Evolutionary conservation across 768 basidiomycete genomes (phyloP).

Genomic region (Agrocybe chaxingu): DNA sequence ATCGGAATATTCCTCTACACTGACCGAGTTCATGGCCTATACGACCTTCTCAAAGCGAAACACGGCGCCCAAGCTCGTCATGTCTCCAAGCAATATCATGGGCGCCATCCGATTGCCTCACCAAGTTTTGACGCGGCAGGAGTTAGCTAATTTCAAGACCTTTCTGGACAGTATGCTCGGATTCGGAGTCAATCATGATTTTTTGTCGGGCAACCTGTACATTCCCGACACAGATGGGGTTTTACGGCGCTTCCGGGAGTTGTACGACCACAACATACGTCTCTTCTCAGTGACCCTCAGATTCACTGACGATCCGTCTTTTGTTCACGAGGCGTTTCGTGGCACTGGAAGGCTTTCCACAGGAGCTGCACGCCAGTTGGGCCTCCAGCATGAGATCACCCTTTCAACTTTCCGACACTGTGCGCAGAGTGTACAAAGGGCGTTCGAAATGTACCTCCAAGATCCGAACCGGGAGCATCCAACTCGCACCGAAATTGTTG

Average conservation of each 20-base stretch:
- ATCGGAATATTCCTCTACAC: not conserved
- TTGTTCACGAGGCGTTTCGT: constrained; percentile 5
- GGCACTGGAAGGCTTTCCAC: not conserved
- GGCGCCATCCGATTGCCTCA: not conserved
- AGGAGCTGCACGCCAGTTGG: not conserved
- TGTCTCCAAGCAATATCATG: not conserved
- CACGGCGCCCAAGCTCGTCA: too few species aligned
- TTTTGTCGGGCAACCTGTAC: not conserved
- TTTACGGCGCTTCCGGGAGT: constrained; percentile 1
- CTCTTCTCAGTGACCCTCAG: constrained; percentile 6
- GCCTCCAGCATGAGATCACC: constrained; percentile 6
- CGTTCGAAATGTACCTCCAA: constrained; percentile 3
- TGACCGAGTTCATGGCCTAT: not conserved
- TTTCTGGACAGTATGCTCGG: constrained; percentile 1
- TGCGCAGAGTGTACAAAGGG: constrained; percentile 1
- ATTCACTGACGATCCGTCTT: not conserved
- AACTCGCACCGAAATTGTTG: not conserved
- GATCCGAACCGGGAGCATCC: too few species aligned
- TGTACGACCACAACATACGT: constrained; percentile 8
- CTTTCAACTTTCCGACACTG: constrained; percentile 8
- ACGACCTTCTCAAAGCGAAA: not conserved
- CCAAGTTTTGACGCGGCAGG: not conserved
- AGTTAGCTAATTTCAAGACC: not conserved
- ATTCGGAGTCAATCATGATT: not conserved
- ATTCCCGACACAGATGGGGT: constrained; percentile 6